Evolutionary conservation across 2,329 filamentous ascomycete species (phyloP).

Genomic region (Aureobasidium sp.): DNA sequence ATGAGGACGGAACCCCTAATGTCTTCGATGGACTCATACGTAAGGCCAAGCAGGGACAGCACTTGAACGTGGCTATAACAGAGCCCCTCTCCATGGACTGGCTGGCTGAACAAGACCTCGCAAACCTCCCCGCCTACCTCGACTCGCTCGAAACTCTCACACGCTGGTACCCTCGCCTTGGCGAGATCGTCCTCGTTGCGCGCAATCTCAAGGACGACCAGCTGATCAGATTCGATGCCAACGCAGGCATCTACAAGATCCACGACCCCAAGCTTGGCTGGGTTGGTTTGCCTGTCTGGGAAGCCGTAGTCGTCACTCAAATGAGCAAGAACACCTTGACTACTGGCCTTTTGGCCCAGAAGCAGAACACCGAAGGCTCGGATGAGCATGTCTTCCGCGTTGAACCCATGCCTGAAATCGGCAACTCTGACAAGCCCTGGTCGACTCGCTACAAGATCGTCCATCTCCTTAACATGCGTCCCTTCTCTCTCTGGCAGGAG

Average conservation of each 20-base stretch:
- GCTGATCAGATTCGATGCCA: slow-evolving; percentile 26
- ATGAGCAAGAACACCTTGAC: slow-evolving; percentile 26
- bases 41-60: slow-evolving; percentile 37
- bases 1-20: slow-evolving; percentile 50
- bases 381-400: slow-evolving; percentile 45
- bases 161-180: slow-evolving; percentile 47
- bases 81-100: slow-evolving; percentile 51
- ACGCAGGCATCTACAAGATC: slow-evolving; percentile 21
- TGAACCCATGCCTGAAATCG: slow-evolving; percentile 48
- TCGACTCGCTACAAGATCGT: slow-evolving; percentile 51
- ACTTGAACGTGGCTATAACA: slow-evolving; percentile 39
- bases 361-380: not conserved
- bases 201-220: slow-evolving; percentile 28
- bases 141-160: slow-evolving; percentile 37
- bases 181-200: slow-evolving; percentile 51
- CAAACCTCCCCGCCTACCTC: slow-evolving; percentile 27
- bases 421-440: slow-evolving; percentile 40
- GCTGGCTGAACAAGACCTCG: slow-evolving; percentile 42
- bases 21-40: slow-evolving; percentile 45
- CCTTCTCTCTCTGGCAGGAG: slow-evolving; percentile 48
- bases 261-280: slow-evolving; percentile 24
- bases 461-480: slow-evolving; percentile 46
- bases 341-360: not conserved
- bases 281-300: slow-evolving; percentile 43
- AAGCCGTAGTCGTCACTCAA: slow-evolving; percentile 51